These are phyloP conservation scores for Trichoderma polysporum DNA, from an alignment of 2,329 filamentous ascomycete species.

Conservation along the genomic window DNA sequence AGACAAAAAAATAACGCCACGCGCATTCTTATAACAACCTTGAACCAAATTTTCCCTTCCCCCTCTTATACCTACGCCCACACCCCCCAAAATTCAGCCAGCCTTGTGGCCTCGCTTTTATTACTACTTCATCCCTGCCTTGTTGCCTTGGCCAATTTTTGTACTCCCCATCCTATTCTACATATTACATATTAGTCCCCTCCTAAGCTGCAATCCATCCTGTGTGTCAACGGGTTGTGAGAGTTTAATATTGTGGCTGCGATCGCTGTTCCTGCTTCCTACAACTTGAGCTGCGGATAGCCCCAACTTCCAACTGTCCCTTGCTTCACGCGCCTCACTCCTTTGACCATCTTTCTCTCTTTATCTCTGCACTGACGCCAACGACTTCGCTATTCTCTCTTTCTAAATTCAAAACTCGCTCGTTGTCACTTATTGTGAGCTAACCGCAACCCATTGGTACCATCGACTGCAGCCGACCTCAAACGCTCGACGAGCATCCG, in stretches of 20 bases:
- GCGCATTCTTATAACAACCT: not conserved
- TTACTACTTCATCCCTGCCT: conserved; percentile 15
- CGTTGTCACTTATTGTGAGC: not conserved
- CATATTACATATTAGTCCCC: not conserved
- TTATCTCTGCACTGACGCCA: not conserved
- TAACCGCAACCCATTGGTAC: not conserved
- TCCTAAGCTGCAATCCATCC: not conserved
- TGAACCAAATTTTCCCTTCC: not conserved
- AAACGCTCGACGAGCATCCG: not conserved
- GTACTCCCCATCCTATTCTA: not conserved
- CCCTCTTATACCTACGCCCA: not conserved
- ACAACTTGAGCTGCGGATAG: not conserved
- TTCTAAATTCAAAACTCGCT: not conserved
- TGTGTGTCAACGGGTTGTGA: not conserved
- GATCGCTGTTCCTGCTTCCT: conserved; percentile 1
- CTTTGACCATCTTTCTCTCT: not conserved
- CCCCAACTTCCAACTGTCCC: not conserved
- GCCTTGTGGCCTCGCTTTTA: conserved; percentile 3
- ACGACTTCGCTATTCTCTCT: not conserved
- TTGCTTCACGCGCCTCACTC: not conserved
- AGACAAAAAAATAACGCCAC: not conserved
- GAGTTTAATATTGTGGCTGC: conserved; percentile 6
- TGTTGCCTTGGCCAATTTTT: not conserved
- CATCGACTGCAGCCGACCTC: not conserved
- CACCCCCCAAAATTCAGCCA: not conserved